phyloP scores from a whole-genome alignment of 1,284 basidiomycete species.

The Trichosporon sp. region DNA sequence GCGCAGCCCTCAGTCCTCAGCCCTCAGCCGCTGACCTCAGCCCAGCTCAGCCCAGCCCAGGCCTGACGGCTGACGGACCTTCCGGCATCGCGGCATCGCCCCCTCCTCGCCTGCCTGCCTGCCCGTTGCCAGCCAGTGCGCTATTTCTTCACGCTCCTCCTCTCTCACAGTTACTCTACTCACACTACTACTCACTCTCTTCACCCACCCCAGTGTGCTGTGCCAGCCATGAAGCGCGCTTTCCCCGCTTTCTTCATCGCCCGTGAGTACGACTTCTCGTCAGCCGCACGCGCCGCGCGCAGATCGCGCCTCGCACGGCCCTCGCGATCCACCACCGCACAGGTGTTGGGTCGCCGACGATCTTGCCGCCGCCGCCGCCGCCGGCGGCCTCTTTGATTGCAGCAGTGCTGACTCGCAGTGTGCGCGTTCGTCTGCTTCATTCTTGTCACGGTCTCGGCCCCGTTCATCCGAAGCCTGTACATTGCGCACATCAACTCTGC shows the following conservation, averaged over 20 bases:
- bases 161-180: neutral
- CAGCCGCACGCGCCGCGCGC: neutral
- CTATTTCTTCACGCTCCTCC: neutral
- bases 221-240: conserved; percentile 12
- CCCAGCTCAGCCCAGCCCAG: neutral
- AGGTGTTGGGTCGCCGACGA: neutral
- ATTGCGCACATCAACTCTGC: neutral
- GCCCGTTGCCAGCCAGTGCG: neutral
- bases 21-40: neutral
- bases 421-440: conserved; percentile 11
- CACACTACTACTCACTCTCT: neutral
- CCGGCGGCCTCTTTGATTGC: neutral
- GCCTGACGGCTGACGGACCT: neutral
- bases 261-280: conserved; percentile 1
- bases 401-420: conserved; percentile 3
- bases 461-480: conserved; percentile 11
- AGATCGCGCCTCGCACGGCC: neutral
- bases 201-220: neutral
- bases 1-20: neutral
- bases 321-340: neutral
- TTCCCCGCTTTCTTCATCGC: conserved; percentile 12
- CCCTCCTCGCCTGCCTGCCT: neutral
- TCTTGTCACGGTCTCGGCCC: conserved; percentile 11
- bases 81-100: neutral
- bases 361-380: neutral